phyloP scores from a whole-genome alignment of 345 rosid genomes.

The Odontarrhena argentea region DNA sequence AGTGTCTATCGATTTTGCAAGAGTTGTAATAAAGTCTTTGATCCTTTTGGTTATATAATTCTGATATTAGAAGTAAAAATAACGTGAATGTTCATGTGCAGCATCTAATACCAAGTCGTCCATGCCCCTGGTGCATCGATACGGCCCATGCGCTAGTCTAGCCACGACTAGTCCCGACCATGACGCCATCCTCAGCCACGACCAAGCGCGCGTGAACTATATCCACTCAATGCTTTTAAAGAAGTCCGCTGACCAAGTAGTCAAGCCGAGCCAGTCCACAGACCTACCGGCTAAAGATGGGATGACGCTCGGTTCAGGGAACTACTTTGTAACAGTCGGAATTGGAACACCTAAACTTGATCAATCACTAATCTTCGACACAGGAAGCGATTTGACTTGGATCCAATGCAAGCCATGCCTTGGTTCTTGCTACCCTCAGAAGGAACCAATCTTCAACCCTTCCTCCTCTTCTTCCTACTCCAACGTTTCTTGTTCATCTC shows the following conservation, averaged over 20 bases:
- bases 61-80: too few relatives aligned
- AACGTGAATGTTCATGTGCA: constrained; percentile 9
- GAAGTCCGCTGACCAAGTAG: neutral
- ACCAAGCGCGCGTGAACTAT: constrained; percentile 57
- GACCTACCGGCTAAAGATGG: constrained; percentile 58
- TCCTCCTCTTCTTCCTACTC: constrained; percentile 48
- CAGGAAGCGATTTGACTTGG: constrained; percentile 72
- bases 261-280: constrained; percentile 12
- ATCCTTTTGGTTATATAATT: neutral
- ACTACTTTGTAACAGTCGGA: constrained; percentile 55
- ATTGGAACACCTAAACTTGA: constrained; percentile 59
- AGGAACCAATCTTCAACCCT: constrained; percentile 52
- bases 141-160: constrained; percentile 58
- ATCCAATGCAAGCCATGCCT: constrained; percentile 57
- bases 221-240: constrained; percentile 48
- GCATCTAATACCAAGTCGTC: constrained; percentile 45
- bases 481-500: constrained; percentile 56
- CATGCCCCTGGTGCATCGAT: constrained; percentile 54
- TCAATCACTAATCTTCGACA: constrained; percentile 53
- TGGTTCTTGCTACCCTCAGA: constrained; percentile 48
- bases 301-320: constrained; percentile 41
- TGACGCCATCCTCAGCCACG: constrained; percentile 49
- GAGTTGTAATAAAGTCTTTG: too few relatives aligned
- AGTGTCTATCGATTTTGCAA: too few relatives aligned
- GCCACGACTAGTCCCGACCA: constrained; percentile 29